These are phyloP conservation scores for Talaromyces amestolkiae DNA, from an alignment of 2,329 filamentous ascomycete genomes.

Conservation along the genomic window DNA sequence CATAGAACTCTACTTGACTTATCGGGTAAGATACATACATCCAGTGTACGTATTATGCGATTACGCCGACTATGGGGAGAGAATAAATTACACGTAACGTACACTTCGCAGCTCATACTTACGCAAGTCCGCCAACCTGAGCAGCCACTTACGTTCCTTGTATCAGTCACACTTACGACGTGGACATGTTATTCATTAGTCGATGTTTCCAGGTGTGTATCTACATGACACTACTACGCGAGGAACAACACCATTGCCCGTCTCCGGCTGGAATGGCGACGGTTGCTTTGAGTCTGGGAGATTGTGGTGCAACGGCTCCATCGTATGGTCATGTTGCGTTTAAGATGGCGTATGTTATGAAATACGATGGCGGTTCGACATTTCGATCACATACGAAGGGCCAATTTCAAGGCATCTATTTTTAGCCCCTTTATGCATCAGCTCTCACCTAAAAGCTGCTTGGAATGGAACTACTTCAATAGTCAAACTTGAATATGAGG, in stretches of 20 bases:
- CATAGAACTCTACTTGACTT: neutral
- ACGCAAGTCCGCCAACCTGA: neutral
- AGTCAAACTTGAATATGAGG: neutral
- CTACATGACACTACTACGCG: neutral
- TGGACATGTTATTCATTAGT: neutral
- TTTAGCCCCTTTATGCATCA: neutral
- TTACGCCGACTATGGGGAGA: slow-evolving; percentile 1
- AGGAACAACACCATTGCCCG: neutral
- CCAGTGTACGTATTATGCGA: neutral
- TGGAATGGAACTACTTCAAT: neutral
- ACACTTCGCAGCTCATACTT: neutral
- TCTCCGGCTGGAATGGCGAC: slow-evolving; percentile 1
- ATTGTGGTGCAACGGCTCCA: slow-evolving; percentile 12
- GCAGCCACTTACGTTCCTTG: neutral
- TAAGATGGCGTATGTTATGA: neutral
- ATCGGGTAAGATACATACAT: slow-evolving; percentile 11
- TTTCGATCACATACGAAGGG: neutral
- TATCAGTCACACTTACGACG: slow-evolving; percentile 1
- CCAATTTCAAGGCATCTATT: neutral
- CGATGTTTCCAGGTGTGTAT: neutral
- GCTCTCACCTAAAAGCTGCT: neutral
- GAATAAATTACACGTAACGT: neutral
- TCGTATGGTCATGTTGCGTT: slow-evolving; percentile 8
- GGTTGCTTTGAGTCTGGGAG: neutral
- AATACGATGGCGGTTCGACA: neutral